A percentile compares a stretch with the other conserved stretches of the same genome.
Conservation (phyloP, 176 grass and related monocot species). For the Dendrocalamus sinicus region DNA sequence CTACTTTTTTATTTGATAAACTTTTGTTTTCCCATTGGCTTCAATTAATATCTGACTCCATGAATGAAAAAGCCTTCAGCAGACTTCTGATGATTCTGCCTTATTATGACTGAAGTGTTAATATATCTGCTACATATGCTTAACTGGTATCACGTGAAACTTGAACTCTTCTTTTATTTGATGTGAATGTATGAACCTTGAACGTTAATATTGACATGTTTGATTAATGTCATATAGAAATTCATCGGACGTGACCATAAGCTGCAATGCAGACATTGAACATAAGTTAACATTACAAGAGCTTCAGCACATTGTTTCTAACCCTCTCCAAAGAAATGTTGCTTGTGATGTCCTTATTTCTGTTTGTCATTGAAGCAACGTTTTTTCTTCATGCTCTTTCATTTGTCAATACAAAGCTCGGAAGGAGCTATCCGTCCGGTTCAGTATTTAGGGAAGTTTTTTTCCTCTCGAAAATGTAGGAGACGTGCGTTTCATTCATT, state of each 20-base stretch:
- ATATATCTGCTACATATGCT: background rate
- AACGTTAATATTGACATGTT: background rate
- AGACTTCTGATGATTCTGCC: background rate
- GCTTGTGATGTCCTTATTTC: background rate
- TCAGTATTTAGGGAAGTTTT: constrained; percentile 15
- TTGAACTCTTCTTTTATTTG: constrained; percentile 21
- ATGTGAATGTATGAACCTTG: background rate
- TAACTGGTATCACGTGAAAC: background rate
- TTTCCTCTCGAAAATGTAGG: too few relatives aligned
- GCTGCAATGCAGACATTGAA: background rate
- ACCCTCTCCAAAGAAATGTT: background rate
- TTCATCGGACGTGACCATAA: too few relatives aligned
- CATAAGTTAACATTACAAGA: constrained; percentile 7
- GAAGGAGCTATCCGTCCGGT: background rate
- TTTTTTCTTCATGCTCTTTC: background rate
- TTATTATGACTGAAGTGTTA: background rate
- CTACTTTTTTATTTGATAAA: background rate
- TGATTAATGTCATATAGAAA: background rate
- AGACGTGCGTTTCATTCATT: too few relatives aligned
- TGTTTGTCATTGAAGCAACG: background rate
- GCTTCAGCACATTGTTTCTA: background rate
- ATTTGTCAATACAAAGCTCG: background rate
- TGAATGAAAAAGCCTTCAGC: background rate
- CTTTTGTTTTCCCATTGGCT: background rate
- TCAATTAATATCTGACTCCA: background rate